These are phyloP conservation scores for Venustampulla echinocandica DNA, from an alignment of 495 filamentous ascomycete species.

Conservation along the genomic window DNA sequence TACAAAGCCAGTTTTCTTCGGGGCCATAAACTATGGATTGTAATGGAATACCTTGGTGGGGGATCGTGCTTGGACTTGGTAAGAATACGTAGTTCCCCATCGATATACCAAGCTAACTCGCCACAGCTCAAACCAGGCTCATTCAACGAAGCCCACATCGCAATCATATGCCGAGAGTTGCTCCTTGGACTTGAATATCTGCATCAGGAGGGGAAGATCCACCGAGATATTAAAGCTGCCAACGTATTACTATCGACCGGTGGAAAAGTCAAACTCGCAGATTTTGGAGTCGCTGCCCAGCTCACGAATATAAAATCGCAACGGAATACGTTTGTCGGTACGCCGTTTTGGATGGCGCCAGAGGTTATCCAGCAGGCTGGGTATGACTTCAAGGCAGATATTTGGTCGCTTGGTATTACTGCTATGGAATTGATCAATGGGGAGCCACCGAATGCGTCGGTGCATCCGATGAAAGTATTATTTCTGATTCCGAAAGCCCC, in stretches of 20 bases:
- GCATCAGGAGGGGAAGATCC: constrained; percentile 90
- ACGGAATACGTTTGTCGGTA: constrained; percentile 97
- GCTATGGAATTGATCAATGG: constrained; percentile 88
- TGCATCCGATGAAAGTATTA: constrained; percentile 98
- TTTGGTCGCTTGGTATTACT: constrained; percentile 98
- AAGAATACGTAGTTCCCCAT: constrained; percentile 17
- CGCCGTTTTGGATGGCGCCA: constrained; percentile 99
- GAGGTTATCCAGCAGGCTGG: constrained; percentile 98
- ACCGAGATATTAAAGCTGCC: constrained; percentile 94
- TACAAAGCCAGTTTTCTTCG: constrained; percentile 94
- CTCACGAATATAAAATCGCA: constrained; percentile 96
- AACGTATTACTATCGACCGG: constrained; percentile 79
- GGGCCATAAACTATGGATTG: constrained; percentile 95
- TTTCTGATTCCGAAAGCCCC: constrained; percentile 92
- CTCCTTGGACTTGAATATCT: constrained; percentile 88
- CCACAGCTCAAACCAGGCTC: constrained; percentile 82
- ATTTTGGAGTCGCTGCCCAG: constrained; percentile 96
- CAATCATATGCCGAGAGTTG: constrained; percentile 88
- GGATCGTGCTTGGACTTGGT: constrained; percentile 91
- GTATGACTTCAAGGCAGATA: constrained; percentile 97
- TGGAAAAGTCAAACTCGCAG: constrained; percentile 93
- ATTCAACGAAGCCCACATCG: constrained; percentile 85
- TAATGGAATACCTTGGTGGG: constrained; percentile 95
- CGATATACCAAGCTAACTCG: constrained; percentile 4
- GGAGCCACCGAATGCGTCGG: constrained; percentile 83